Evolutionary conservation across 148 eudicot genomes (phyloP), one percentile per base, ranked within the genome.

Genomic region (Rhododendron henanense): DNA sequence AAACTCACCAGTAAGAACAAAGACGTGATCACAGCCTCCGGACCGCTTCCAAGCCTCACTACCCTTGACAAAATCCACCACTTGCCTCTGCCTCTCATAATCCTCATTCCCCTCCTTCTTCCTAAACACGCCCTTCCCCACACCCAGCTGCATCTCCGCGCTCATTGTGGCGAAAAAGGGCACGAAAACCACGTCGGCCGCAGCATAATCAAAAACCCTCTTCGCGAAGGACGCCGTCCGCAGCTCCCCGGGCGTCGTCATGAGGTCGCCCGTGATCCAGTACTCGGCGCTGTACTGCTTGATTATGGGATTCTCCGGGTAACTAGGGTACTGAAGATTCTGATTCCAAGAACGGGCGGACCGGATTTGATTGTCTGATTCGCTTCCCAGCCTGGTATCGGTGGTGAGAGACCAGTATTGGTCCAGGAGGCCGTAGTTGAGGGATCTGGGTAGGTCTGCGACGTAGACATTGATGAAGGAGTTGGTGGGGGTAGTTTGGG

Each of bases 271-370:
- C 90, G 93, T 81, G 86, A 97, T 87, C 99, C 99, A 97, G 48
- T 97, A 97, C 92, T 97, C 99, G 0, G 96, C 98, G 65, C 98
- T 95, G 87, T 97, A 97, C 93, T 97, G 98, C 83, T 94, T 97
- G 21, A 95, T 94, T 77, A 97, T 71, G 1, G 98, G 98, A 80
- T 89, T 97, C 81, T 97, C 96, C 0, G 99, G 95, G 87, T 94
- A 97, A 0, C 89, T 86, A 1, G 96, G 96, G 87, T 51, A 88
- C 16, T 76, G 75, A 3, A 33, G 86, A 16, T 51, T 88, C 67
- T 78, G 19, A 1, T 89, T 86, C 87, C 81, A 81, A 39, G 45
- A 85, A 10, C 7, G 89, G 87, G 86, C 86, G 67, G 89, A 91
- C 53, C 93, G 90, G 45, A 92, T 87, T 63, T 85, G 84, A 86